A percentile compares a stretch with the other conserved stretches of the same genome.
Evolutionary conservation across 805 yeast genomes (phyloP).

Genomic region (Ogataea trehalophila): DNA sequence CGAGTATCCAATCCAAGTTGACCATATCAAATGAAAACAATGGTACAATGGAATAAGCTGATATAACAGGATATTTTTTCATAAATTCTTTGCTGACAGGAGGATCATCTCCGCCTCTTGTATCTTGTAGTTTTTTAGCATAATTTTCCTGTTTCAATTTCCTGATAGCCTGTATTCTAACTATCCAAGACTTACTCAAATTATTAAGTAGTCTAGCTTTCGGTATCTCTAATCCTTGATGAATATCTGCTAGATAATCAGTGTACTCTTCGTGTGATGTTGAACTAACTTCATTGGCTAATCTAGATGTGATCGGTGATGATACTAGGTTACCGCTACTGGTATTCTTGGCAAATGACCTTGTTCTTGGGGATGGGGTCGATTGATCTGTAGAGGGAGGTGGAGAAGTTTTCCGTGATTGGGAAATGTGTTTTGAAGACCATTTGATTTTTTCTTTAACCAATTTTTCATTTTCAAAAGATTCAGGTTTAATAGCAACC

Average conservation of each 20-base stretch:
- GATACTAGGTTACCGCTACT: not conserved
- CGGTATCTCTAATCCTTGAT: constrained; percentile 22
- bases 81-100: constrained; percentile 21
- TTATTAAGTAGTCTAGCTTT: constrained; percentile 23
- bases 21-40: constrained; percentile 48
- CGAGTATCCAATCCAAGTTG: constrained; percentile 43
- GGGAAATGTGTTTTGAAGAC: not conserved
- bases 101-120: constrained; percentile 23
- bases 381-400: no score
- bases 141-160: constrained; percentile 5
- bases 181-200: constrained; percentile 30
- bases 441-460: not conserved
- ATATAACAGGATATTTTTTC: constrained; percentile 25
- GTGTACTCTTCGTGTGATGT: constrained; percentile 22
- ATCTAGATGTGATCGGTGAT: constrained; percentile 9
- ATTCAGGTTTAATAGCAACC: constrained; percentile 10
- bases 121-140: not conserved
- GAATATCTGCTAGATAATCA: constrained; percentile 18
- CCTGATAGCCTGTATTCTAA: constrained; percentile 14
- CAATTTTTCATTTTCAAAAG: not conserved
- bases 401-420: no score
- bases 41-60: constrained; percentile 39
- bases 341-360: not conserved
- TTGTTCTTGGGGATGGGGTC: not conserved
- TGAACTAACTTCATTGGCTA: constrained; percentile 14